Conservation (phyloP, 106 monocot species). For the Dendrobium officinale region DNA sequence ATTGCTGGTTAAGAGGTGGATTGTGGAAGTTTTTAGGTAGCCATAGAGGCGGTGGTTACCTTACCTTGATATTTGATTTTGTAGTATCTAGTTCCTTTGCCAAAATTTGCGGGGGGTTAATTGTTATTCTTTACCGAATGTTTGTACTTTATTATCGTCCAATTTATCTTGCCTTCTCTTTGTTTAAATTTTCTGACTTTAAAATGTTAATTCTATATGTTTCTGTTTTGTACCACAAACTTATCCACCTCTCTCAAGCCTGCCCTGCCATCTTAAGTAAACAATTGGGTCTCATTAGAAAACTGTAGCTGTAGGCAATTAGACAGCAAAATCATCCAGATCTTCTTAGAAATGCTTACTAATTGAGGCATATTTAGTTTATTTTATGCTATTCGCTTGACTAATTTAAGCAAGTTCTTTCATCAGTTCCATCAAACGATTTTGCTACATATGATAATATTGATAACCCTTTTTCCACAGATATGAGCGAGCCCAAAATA, state of each 20-base stretch:
- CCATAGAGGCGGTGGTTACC: too few species aligned
- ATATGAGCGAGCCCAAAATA: conserved; percentile 76
- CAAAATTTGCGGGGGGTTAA: neutral
- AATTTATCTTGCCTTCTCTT: neutral
- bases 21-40: too few species aligned
- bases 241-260: neutral
- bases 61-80: too few species aligned
- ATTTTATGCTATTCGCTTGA: neutral
- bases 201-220: neutral
- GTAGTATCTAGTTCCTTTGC: too few species aligned
- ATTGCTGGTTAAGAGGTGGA: too few species aligned
- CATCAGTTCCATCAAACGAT: neutral
- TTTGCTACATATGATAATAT: neutral
- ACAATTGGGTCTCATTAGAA: neutral
- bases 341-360: neutral
- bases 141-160: neutral
- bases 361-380: neutral
- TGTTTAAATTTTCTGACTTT: neutral
- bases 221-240: neutral
- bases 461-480: conserved; percentile 25
- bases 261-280: neutral
- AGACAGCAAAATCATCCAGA: neutral
- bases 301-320: neutral
- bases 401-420: neutral
- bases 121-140: neutral